Base-by-base conservation (phyloP, 192 early-diverging fungal species). In the Gamsiella multidivaricata region DNA sequence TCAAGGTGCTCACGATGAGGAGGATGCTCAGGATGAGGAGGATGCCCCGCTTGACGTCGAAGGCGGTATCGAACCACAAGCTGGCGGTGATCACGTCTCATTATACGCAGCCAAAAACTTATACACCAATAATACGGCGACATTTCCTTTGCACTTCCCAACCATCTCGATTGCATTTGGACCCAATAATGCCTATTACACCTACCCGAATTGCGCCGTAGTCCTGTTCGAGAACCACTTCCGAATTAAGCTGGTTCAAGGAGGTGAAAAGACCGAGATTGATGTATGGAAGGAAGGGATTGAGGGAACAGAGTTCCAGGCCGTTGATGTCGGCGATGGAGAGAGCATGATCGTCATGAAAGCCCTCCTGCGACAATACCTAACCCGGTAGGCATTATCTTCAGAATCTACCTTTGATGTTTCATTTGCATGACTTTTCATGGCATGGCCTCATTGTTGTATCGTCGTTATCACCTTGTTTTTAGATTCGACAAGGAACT, bases 261-360 rank as follows among this genome's bases (percentile, higher is more conserved):
- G 47, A 37, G 72, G 80, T 0, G 81, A 82, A 53, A 58, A 49
- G 26, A 78, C 81, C 3, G 56, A 49, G 28, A 79, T 82, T 29
- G 81, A 82, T 69, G 70, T 82, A 10, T 65, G 74, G 73, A 82
- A 82, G 52, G 74, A 82, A 47, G 67, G 54, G 29, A 82, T 82
- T 14, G 74, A 82, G 25, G 47, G 47, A 3, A 69, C 76, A 17
- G 62, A 72, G 36, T 82, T 68, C 36, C 49, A 65, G 28, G 52
- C 32, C 14, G 62, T 71, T 3, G 74, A 78, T 65, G 50, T 51
- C 31, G 65, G 52, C 25, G 69, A 75, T 29, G 65, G 74, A 8
- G 54, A 65, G 46, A 70, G 59, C 14, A 70, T 74, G 54, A 70
- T 81, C n/a, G 29, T 64, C 7, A 52, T 75, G 32, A 74, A 81